A percentile compares a stretch with the other conserved stretches of the same genome.
These are phyloP conservation scores for Diplodia intermedia DNA, from an alignment of 2,329 filamentous ascomycete genomes.

Conservation along the genomic window DNA sequence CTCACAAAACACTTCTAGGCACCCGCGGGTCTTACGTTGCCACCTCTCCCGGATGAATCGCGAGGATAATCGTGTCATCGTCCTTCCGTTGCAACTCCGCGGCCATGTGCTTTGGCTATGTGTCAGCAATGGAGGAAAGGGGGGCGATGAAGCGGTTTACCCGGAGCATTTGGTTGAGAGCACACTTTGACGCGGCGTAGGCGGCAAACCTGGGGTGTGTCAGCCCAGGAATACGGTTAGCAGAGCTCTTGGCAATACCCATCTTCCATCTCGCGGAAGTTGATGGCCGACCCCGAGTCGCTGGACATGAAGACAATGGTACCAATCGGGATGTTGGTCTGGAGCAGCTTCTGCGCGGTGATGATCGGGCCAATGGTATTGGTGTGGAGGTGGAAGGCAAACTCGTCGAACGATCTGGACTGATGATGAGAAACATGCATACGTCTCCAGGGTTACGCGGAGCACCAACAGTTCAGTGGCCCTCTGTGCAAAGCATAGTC, in stretches of 20 bases:
- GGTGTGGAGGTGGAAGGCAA: conserved; percentile 62
- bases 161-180: conserved; percentile 62
- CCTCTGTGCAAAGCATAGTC: conserved; percentile 47
- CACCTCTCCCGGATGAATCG: conserved; percentile 66
- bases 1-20: not conserved
- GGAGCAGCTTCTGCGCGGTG: conserved; percentile 60
- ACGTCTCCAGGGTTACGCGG: conserved; percentile 34
- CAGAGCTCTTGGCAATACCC: conserved; percentile 43
- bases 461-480: conserved; percentile 57
- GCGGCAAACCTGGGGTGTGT: conserved; percentile 56
- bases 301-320: conserved; percentile 64
- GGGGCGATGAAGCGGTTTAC: conserved; percentile 33
- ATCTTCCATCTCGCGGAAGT: conserved; percentile 63
- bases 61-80: conserved; percentile 58
- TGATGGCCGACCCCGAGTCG: conserved; percentile 60
- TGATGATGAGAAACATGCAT: conserved; percentile 12
- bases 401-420: conserved; percentile 59
- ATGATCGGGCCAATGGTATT: conserved; percentile 66
- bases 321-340: conserved; percentile 55
- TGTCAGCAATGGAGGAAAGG: not conserved
- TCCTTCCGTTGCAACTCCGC: conserved; percentile 61
- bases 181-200: conserved; percentile 64
- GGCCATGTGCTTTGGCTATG: conserved; percentile 56
- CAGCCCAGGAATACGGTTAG: conserved; percentile 6
- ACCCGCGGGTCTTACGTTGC: conserved; percentile 50